Base-by-base conservation (phyloP, 768 basidiomycete species). In the Basidioascus undulatus region DNA sequence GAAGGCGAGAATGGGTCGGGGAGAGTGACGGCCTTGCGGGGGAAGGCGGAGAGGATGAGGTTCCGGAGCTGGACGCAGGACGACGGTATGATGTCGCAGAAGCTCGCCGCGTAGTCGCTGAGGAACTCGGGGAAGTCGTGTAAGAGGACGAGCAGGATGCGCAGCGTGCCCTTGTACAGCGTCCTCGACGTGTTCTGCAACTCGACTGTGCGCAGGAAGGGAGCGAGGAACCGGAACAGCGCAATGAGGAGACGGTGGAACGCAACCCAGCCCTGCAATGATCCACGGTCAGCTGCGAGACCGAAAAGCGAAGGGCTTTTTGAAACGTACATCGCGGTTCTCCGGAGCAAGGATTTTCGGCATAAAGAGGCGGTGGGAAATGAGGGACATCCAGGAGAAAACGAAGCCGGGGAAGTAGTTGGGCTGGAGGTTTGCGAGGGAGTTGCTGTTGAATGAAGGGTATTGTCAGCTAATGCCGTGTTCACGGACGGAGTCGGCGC, bases 51-150 rank as follows among this genome's bases (percentile, higher is more conserved):
- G 47, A 94, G 74, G 46, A 98, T 73, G 61, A 98, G 74, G 62
- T 98, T 98, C 50, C 86, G 77, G 40, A 96, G 69, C 59, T 98
- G 92, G 44, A 89, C 74, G 67, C 87, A 94, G 47, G 77, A 72
- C 21, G 76, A 66, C 35, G 92, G 92, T 46, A 98, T 81, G 45
- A 70, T 76, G 48, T 96, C 89, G 54, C 84, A 83, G 25, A 98
- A 72, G 32, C 82, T 76, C 62, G 89, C 87, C 60, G 94, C 89
- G 57, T 87, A 84, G 34, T 87, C 84, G 57, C 76, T 82, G 46
- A 96, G 66, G 65, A 96, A 96, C 46, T 94, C 92, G 38, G 92
- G 92, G 66, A 96, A 96, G 60, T 96, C 92, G 59, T 98, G 87
- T 16, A 98, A 71, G 39, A 98, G 74, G 43, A 96, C 84, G 35